Percentiles rank a stretch among this genome's conserved stretches.
Conservation (phyloP, 257 asterid genomes). For the Primulina huaijiensis region DNA sequence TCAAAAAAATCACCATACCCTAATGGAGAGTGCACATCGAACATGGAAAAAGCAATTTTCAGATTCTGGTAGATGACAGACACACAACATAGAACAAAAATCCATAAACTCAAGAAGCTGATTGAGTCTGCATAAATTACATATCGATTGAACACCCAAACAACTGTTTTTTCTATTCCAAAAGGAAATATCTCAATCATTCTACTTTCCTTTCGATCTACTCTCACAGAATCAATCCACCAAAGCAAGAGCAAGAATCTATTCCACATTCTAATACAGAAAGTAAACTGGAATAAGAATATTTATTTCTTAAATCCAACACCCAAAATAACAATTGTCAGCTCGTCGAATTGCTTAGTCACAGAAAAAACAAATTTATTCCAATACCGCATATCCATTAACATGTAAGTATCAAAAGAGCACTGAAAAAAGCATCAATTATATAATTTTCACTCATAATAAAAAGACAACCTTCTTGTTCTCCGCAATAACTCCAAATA, state of each 20-base stretch:
- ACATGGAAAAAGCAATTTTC: not conserved
- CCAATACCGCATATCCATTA: no score
- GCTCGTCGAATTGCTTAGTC: not conserved
- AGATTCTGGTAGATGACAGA: no score
- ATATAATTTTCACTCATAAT: not conserved
- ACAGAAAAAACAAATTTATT: not conserved
- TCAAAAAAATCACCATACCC: not conserved
- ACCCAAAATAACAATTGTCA: not conserved
- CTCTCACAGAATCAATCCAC: not conserved
- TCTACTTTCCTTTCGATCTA: not conserved
- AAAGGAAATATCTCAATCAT: not conserved
- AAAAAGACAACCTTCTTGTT: conserved; percentile 58
- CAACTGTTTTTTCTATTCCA: not conserved
- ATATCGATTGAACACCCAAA: not conserved
- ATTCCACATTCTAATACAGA: not conserved
- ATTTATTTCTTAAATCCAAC: not conserved
- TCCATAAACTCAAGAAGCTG: not conserved
- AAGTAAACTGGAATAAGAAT: not conserved
- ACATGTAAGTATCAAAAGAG: not conserved
- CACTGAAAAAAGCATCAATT: conserved; percentile 1
- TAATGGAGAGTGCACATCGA: not conserved
- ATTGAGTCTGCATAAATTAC: no score
- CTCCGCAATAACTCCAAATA: conserved; percentile 61
- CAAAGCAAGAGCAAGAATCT: not conserved
- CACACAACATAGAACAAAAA: not conserved